Evolutionary conservation across 768 basidiomycete species (phyloP).

Genomic region (Lentinula edodes): DNA sequence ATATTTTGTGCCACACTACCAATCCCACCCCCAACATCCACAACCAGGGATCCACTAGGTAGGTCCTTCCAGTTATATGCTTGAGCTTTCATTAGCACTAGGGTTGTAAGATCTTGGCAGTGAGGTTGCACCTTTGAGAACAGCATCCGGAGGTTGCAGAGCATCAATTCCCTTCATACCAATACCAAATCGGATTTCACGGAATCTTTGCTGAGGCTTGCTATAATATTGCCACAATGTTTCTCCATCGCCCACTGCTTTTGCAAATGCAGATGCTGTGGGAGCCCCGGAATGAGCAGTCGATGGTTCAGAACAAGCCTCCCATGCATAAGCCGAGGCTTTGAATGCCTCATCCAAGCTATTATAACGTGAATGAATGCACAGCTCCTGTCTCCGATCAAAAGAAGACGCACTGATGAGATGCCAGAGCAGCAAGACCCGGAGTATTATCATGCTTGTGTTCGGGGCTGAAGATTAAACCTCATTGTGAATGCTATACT

Average conservation of each 20-base stretch:
- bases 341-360: slow-evolving; percentile 17
- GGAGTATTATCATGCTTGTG: slow-evolving; percentile 14
- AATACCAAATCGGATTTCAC: no score
- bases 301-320: slow-evolving; percentile 11
- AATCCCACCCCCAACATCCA: slow-evolving; percentile 13
- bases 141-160: slow-evolving; percentile 12
- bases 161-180: slow-evolving; percentile 17
- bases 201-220: no score
- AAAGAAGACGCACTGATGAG: slow-evolving; percentile 14
- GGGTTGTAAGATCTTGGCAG: neutral
- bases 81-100: neutral
- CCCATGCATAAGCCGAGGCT: slow-evolving; percentile 12
- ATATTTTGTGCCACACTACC: slow-evolving; percentile 3
- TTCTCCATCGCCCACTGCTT: no score
- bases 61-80: slow-evolving; percentile 5
- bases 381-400: no score
- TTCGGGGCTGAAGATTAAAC: neutral
- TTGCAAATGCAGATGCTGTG: neutral
- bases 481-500: neutral
- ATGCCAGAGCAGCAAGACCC: slow-evolving; percentile 16
- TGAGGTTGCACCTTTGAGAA: slow-evolving; percentile 10
- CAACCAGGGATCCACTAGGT: slow-evolving; percentile 7
- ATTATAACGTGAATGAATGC: neutral
- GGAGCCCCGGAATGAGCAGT: no score
- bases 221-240: no score